phyloP scores from a whole-genome alignment of 164 flowering plant species.

The Paratinospora sagittata region DNA sequence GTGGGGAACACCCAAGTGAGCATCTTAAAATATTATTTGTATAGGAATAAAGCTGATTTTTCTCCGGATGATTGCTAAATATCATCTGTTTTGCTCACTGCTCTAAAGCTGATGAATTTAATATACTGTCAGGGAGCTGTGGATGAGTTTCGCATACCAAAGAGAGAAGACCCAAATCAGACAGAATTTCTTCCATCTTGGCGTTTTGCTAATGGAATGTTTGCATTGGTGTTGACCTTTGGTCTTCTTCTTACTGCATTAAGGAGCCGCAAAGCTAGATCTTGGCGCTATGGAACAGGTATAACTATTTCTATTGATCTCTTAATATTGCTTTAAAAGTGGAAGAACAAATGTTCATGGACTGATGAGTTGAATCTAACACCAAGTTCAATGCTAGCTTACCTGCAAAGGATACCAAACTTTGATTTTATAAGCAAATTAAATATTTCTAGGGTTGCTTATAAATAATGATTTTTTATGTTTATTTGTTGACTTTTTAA shows the following conservation, averaged over 20 bases:
- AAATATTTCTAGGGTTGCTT: too few species aligned
- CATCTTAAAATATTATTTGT: too few species aligned
- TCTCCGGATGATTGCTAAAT: not conserved
- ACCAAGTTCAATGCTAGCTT: too few species aligned
- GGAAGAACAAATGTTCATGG: too few species aligned
- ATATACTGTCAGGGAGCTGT: slow-evolving; percentile 54
- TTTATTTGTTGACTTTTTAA: too few species aligned
- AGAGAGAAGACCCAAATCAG: slow-evolving; percentile 60
- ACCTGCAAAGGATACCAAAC: too few species aligned
- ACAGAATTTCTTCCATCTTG: slow-evolving; percentile 59
- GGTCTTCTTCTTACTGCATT: slow-evolving; percentile 87
- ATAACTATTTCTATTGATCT: not conserved
- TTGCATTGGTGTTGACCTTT: slow-evolving; percentile 87
- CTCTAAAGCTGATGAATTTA: slow-evolving; percentile 7
- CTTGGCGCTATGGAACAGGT: slow-evolving; percentile 98
- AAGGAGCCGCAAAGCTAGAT: slow-evolving; percentile 89
- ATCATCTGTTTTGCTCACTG: not conserved
- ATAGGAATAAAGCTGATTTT: not conserved
- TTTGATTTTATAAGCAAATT: too few species aligned
- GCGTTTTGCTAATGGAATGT: slow-evolving; percentile 98
- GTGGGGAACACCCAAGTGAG: too few species aligned
- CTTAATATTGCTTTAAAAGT: not conserved
- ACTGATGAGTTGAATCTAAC: too few species aligned
- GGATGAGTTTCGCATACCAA: slow-evolving; percentile 79
- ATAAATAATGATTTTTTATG: too few species aligned